These are phyloP conservation scores for Pythium phragmiticola DNA, from an alignment of 352 stramenopile species.

Conservation along the genomic window DNA sequence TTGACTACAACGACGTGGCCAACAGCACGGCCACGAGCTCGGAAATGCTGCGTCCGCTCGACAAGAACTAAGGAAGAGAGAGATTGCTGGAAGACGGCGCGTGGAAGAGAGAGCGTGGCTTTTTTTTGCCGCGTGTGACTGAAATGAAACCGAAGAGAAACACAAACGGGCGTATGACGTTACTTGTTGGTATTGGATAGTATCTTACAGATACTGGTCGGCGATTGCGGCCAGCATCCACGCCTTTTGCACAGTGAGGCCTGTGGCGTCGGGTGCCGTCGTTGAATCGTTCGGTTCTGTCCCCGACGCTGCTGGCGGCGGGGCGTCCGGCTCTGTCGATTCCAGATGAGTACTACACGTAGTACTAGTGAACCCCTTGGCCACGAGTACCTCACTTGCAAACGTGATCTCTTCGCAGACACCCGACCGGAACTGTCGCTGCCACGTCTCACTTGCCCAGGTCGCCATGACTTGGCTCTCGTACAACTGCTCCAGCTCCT, in stretches of 20 bases:
- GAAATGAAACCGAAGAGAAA: slow-evolving; percentile 3
- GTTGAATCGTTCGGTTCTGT: not conserved
- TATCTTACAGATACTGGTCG: slow-evolving; percentile 32
- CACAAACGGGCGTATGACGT: not conserved
- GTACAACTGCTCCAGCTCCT: slow-evolving; percentile 23
- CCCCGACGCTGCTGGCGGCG: not conserved
- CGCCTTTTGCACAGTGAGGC: slow-evolving; percentile 33
- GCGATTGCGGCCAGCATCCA: slow-evolving; percentile 44
- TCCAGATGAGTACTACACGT: too few species aligned
- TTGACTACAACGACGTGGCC: slow-evolving; percentile 85
- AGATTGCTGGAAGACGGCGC: not conserved
- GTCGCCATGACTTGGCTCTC: slow-evolving; percentile 31
- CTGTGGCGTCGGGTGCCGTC: not conserved
- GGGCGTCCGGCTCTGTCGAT: too few species aligned
- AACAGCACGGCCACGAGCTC: slow-evolving; percentile 37
- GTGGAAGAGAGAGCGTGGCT: not conserved
- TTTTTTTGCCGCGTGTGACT: too few species aligned
- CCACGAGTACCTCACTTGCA: slow-evolving; percentile 18
- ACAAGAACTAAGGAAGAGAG: slow-evolving; percentile 53
- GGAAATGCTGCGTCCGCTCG: slow-evolving; percentile 50
- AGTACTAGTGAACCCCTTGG: slow-evolving; percentile 7
- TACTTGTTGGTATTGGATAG: not conserved
- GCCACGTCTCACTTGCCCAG: slow-evolving; percentile 22
- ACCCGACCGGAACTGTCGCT: slow-evolving; percentile 21
- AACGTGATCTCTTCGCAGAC: slow-evolving; percentile 41